phyloP scores from a whole-genome alignment of 2,329 filamentous ascomycete species.

The Tolypocladium nubicola region DNA sequence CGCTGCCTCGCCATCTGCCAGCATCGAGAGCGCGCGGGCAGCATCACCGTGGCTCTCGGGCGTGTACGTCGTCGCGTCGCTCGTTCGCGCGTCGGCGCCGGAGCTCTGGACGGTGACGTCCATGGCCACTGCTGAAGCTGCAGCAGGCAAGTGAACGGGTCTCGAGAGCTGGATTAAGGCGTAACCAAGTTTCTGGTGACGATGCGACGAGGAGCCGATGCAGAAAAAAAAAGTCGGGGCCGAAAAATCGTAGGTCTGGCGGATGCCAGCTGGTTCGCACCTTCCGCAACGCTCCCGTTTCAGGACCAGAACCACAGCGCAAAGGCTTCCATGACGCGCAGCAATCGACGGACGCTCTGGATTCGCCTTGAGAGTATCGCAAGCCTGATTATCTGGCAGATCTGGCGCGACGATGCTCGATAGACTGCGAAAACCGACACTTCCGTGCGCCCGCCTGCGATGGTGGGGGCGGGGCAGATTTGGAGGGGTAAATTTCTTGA shows the following conservation, averaged over 20 bases:
- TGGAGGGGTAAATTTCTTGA: background rate
- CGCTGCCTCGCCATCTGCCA: slow-evolving; percentile 4
- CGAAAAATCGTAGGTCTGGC: background rate
- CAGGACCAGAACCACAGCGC: background rate
- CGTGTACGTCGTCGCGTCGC: background rate
- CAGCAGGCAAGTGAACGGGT: background rate
- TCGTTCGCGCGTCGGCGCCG: background rate
- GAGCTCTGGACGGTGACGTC: background rate
- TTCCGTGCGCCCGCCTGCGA: background rate
- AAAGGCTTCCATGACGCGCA: background rate
- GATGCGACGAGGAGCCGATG: background rate
- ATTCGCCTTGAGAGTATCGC: background rate
- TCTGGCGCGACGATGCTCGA: background rate
- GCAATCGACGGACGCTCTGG: background rate
- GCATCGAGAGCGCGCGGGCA: slow-evolving; percentile 4
- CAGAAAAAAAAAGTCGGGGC: background rate
- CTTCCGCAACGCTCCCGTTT: background rate
- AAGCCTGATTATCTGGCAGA: background rate
- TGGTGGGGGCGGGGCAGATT: slow-evolving; percentile 2
- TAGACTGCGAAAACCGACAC: background rate
- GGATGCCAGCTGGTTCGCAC: no score
- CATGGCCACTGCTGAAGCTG: background rate
- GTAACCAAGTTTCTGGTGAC: background rate
- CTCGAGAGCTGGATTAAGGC: background rate
- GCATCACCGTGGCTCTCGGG: slow-evolving; percentile 4